Evolutionary conservation across 2,329 filamentous ascomycete species (phyloP).

Genomic region (Daldinia sp.): DNA sequence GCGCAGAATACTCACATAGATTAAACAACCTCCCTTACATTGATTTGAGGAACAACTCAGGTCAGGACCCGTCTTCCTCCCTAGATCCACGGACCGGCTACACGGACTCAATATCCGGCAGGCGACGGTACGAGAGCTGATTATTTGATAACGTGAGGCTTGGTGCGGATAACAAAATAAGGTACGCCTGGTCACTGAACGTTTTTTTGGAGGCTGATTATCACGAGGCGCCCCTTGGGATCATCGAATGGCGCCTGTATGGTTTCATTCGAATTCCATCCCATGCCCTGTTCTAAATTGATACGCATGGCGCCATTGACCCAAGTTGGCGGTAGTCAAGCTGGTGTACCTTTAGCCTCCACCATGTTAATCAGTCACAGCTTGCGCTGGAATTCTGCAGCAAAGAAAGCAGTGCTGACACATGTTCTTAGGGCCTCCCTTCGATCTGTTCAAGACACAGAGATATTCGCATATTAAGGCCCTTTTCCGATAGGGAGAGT

Average conservation of each 20-base stretch:
- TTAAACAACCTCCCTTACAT: constrained; percentile 10
- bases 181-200: constrained; percentile 26
- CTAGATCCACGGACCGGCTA: constrained; percentile 17
- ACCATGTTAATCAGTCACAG: constrained; percentile 36
- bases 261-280: constrained; percentile 26
- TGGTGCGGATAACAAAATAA: constrained; percentile 25
- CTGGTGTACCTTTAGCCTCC: constrained; percentile 37
- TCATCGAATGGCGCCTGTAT: constrained; percentile 19
- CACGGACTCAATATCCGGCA: constrained; percentile 15
- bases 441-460: constrained; percentile 38
- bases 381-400: constrained; percentile 30
- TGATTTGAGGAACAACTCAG: constrained; percentile 13
- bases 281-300: constrained; percentile 31
- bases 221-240: constrained; percentile 11
- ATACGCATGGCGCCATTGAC: constrained; percentile 40
- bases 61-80: neutral
- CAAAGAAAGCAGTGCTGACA: constrained; percentile 34
- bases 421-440: constrained; percentile 22
- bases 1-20: constrained; percentile 18
- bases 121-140: constrained; percentile 15
- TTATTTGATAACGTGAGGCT: constrained; percentile 20
- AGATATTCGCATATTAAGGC: constrained; percentile 39
- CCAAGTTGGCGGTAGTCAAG: constrained; percentile 39
- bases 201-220: constrained; percentile 30
- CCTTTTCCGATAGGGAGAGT: constrained; percentile 44